Evolutionary conservation across 2,329 filamentous ascomycete genomes (phyloP).

Genomic region (Sclerotiophoma versabilis): DNA sequence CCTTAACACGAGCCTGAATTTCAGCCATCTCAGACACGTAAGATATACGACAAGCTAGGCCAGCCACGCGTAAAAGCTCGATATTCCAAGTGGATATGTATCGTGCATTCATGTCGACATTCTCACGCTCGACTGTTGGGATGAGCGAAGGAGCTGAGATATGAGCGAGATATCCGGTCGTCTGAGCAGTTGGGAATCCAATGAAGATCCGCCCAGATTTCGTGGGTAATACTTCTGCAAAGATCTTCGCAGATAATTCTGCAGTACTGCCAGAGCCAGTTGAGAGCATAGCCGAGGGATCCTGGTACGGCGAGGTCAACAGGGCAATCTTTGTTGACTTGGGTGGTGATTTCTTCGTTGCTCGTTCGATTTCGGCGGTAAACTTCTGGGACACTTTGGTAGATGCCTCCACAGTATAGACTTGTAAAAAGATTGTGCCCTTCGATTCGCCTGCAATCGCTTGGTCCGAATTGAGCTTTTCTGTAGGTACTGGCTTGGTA

Average conservation of each 20-base stretch:
- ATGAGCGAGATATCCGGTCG: constrained; percentile 90
- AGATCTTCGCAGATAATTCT: constrained; percentile 75
- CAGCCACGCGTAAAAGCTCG: constrained; percentile 88
- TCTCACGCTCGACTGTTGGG: constrained; percentile 94
- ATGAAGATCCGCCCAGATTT: constrained; percentile 95
- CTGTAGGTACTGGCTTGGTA: constrained; percentile 24
- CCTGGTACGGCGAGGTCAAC: constrained; percentile 89
- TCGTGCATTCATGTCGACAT: constrained; percentile 93
- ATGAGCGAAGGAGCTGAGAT: constrained; percentile 96
- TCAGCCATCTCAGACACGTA: constrained; percentile 82
- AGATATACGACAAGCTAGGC: constrained; percentile 86
- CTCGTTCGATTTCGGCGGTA: constrained; percentile 85
- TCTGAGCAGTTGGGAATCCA: constrained; percentile 96
- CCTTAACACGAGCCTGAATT: constrained; percentile 64
- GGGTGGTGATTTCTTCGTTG: constrained; percentile 95
- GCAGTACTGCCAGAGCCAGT: constrained; percentile 57
- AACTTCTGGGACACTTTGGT: constrained; percentile 78
- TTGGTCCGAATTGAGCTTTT: constrained; percentile 52
- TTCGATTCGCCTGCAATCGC: constrained; percentile 74
- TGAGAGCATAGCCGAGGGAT: constrained; percentile 70
- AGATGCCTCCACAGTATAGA: constrained; percentile 82
- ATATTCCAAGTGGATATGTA: constrained; percentile 96
- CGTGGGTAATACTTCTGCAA: constrained; percentile 86
- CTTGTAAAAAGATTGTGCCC: constrained; percentile 85
- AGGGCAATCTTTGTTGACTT: constrained; percentile 86